These are phyloP conservation scores for Collybia sordida DNA, from an alignment of 768 basidiomycete species.

Conservation along the genomic window DNA sequence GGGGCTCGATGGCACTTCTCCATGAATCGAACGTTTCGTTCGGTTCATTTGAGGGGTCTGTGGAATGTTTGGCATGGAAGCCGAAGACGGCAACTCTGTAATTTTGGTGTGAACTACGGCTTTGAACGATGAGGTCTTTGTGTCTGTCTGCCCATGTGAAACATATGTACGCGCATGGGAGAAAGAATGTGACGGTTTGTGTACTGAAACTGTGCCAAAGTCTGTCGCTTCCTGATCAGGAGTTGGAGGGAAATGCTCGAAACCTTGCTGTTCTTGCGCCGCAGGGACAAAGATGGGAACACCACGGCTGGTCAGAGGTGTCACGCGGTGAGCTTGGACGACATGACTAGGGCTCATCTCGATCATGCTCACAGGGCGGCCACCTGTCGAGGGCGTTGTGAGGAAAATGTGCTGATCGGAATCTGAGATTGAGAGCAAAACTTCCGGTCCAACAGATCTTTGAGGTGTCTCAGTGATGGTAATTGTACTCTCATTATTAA, in stretches of 20 bases:
- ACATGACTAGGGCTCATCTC: slow-evolving; percentile 38
- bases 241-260: slow-evolving; percentile 36
- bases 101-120: slow-evolving; percentile 62
- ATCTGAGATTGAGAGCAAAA: neutral
- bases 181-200: slow-evolving; percentile 21
- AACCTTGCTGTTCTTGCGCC: slow-evolving; percentile 28
- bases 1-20: slow-evolving; percentile 43
- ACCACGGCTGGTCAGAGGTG: slow-evolving; percentile 35
- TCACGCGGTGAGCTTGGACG: slow-evolving; percentile 34
- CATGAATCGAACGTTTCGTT: slow-evolving; percentile 26
- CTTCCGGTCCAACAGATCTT: neutral
- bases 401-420: neutral
- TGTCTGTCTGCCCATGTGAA: slow-evolving; percentile 5
- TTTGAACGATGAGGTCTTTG: slow-evolving; percentile 37
- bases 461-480: neutral
- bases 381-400: slow-evolving; percentile 4
- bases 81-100: slow-evolving; percentile 33
- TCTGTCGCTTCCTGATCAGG: slow-evolving; percentile 24
- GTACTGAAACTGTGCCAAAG: slow-evolving; percentile 25
- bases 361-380: slow-evolving; percentile 36
- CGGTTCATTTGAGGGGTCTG: slow-evolving; percentile 27
- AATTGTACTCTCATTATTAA: neutral
- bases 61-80: slow-evolving; percentile 18
- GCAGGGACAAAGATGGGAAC: slow-evolving; percentile 33
- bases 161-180: slow-evolving; percentile 16